Percentiles rank a stretch among this genome's conserved stretches.
Evolutionary conservation across 208 protist genomes (phyloP).

Genomic region (Leishmania gerbilli): DNA sequence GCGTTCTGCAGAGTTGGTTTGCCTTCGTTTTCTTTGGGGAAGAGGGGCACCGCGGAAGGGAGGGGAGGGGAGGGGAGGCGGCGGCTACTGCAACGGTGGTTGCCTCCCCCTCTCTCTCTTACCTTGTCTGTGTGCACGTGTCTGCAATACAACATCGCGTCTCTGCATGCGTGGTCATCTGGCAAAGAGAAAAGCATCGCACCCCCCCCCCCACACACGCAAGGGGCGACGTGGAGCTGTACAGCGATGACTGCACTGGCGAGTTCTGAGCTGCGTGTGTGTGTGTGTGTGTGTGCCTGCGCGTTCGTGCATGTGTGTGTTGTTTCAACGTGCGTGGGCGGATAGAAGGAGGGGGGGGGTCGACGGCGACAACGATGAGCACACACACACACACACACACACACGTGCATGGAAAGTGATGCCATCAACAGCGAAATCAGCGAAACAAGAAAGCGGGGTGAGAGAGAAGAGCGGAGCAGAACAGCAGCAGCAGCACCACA

Average conservation of each 20-base stretch:
- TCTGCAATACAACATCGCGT: background rate
- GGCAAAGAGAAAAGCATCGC: background rate
- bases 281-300: background rate
- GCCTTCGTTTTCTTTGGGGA: background rate
- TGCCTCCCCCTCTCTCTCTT: background rate
- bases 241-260: background rate
- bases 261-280: background rate
- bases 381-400: background rate
- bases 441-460: background rate
- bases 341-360: background rate
- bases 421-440: background rate
- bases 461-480: slow-evolving; percentile 23
- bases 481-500: background rate
- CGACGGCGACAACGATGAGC: too few relatives aligned
- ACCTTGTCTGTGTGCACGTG: background rate
- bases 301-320: background rate
- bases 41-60: background rate
- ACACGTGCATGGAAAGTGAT: background rate
- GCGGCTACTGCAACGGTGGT: background rate
- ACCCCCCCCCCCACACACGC: background rate
- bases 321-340: background rate
- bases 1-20: background rate
- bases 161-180: background rate
- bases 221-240: background rate
- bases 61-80: background rate